phyloP scores from a whole-genome alignment of 2,329 filamentous ascomycete species.

The Paramyrothecium sp. region DNA sequence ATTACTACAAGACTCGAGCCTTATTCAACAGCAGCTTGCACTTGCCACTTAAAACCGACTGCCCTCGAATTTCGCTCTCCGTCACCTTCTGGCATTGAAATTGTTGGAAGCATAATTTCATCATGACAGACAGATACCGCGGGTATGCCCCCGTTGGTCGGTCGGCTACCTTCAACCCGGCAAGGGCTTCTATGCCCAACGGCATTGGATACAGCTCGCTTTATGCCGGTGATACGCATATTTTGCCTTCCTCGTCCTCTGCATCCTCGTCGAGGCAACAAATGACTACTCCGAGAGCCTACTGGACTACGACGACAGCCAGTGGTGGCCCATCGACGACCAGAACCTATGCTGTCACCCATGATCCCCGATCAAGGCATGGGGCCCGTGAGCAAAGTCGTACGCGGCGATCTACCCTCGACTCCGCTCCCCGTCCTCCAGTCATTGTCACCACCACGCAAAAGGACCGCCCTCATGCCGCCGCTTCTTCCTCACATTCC shows the following conservation, averaged over 20 bases:
- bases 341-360: conserved; percentile 55
- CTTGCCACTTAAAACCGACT: no score
- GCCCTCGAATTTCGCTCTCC: no score
- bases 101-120: conserved; percentile 5
- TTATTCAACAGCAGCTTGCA: no score
- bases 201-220: conserved; percentile 47
- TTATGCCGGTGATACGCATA: conserved; percentile 54
- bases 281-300: conserved; percentile 28
- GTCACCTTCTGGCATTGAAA: background rate
- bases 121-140: conserved; percentile 49
- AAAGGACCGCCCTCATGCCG: conserved; percentile 36
- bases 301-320: conserved; percentile 30
- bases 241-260: conserved; percentile 43
- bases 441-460: conserved; percentile 58
- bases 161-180: conserved; percentile 46
- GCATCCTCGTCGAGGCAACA: conserved; percentile 25
- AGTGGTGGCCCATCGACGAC: conserved; percentile 41
- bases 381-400: conserved; percentile 48
- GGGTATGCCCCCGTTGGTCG: conserved; percentile 38
- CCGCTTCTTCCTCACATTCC: conserved; percentile 31
- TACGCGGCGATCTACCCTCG: conserved; percentile 50
- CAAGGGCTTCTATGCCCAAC: conserved; percentile 52
- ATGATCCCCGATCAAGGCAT: conserved; percentile 47
- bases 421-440: conserved; percentile 47
- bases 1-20: no score